A percentile compares a stretch with the other conserved stretches of the same genome.
Evolutionary conservation across 768 basidiomycete genomes (phyloP).

Genomic region (Postia placenta): DNA sequence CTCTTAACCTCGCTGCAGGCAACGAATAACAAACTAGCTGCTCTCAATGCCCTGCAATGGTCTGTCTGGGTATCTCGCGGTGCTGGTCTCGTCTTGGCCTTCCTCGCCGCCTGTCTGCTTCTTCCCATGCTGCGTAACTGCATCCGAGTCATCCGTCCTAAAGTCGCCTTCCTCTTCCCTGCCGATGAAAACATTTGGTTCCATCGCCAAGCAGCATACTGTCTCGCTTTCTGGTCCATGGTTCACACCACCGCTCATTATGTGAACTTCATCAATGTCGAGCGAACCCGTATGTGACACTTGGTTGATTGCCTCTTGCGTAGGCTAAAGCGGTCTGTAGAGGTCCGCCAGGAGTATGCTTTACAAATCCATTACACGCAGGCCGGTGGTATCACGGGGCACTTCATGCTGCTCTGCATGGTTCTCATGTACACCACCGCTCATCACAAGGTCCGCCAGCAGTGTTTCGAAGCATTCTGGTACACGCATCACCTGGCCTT

Average conservation of each 20-base stretch:
- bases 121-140: slow-evolving; percentile 88
- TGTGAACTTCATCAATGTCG: slow-evolving; percentile 90
- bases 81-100: slow-evolving; percentile 85
- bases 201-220: slow-evolving; percentile 92
- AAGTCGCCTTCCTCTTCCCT: slow-evolving; percentile 77
- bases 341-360: slow-evolving; percentile 75
- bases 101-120: slow-evolving; percentile 80
- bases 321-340: slow-evolving; percentile 30
- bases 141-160: slow-evolving; percentile 78
- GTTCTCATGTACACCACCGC: slow-evolving; percentile 89
- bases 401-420: slow-evolving; percentile 95
- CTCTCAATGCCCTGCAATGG: slow-evolving; percentile 72
- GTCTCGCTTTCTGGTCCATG: slow-evolving; percentile 89
- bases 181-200: slow-evolving; percentile 96
- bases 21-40: slow-evolving; percentile 57
- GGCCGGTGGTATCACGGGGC: slow-evolving; percentile 89
- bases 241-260: slow-evolving; percentile 93
- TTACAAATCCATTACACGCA: slow-evolving; percentile 85
- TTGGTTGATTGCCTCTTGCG: neutral
- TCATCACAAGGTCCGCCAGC: slow-evolving; percentile 78
- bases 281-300: slow-evolving; percentile 62
- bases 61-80: slow-evolving; percentile 91
- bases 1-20: slow-evolving; percentile 30
- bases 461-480: slow-evolving; percentile 96
- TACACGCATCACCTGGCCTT: slow-evolving; percentile 93